A percentile compares a stretch with the other conserved stretches of the same genome.
Evolutionary conservation across 805 yeast genomes (phyloP).

Genomic region (Metschnikowia arizonensis): DNA sequence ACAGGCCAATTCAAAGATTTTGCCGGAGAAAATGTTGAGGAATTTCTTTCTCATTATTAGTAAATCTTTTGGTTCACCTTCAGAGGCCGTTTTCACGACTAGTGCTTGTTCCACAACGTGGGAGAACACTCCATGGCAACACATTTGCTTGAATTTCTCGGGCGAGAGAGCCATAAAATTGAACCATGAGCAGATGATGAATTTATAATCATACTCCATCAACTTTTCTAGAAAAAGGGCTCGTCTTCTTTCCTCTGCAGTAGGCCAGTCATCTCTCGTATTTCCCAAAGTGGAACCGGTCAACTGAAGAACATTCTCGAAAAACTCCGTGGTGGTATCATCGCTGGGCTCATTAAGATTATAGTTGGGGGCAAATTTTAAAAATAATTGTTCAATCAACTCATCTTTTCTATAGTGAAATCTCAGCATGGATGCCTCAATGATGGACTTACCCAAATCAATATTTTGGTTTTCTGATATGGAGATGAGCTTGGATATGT

Average conservation of each 20-base stretch:
- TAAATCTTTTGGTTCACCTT: slow-evolving; percentile 41
- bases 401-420: slow-evolving; percentile 57
- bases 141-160: slow-evolving; percentile 67
- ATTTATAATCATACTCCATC: slow-evolving; percentile 60
- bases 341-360: slow-evolving; percentile 21
- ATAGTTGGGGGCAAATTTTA: slow-evolving; percentile 41
- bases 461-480: slow-evolving; percentile 55
- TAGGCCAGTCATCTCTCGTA: slow-evolving; percentile 86
- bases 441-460: slow-evolving; percentile 62
- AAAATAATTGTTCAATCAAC: slow-evolving; percentile 46
- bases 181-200: slow-evolving; percentile 55
- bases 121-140: slow-evolving; percentile 85
- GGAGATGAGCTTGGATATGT: slow-evolving; percentile 51
- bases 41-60: slow-evolving; percentile 60
- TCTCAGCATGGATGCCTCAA: slow-evolving; percentile 60
- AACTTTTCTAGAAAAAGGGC: slow-evolving; percentile 70
- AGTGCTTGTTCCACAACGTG: slow-evolving; percentile 70
- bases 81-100: slow-evolving; percentile 46
- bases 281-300: slow-evolving; percentile 74
- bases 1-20: slow-evolving; percentile 60
- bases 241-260: slow-evolving; percentile 81
- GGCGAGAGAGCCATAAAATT: slow-evolving; percentile 56
- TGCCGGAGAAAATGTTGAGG: slow-evolving; percentile 57
- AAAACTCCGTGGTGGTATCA: slow-evolving; percentile 45
- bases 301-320: slow-evolving; percentile 65